Evolutionary conservation across 495 filamentous ascomycete species (phyloP), one percentile per base, ranked within the genome.

Genomic region (Daldinia concentrica): DNA sequence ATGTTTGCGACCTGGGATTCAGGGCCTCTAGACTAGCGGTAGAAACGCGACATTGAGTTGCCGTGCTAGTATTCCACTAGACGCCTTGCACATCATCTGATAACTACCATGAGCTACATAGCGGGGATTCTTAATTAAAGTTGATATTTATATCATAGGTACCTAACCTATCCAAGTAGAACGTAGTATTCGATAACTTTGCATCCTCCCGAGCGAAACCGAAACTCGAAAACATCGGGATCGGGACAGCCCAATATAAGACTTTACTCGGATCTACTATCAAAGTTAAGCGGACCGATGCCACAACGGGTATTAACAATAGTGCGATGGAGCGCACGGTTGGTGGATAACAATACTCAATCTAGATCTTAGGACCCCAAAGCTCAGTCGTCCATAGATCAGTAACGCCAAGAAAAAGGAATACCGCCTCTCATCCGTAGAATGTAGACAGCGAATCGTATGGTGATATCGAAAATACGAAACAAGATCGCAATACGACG

Each of bases 401-500:
- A 17, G 24, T 5, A 59, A 45, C 39, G 66, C 66, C 62, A 73
- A 69, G 19, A 66, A 17, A 62, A 58, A 54, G 30, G 24, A 58
- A 60, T 39, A 24, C n/a, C n/a, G 48, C 24, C 45, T 24, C 43
- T 30, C 15, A 58, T 52, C 55, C 43, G 43, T 56, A 26, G 43
- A 9, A n/a, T n/a, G 9, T 15, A 48, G 22, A 29, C 19, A 26
- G 36, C 52, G 57, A 41, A 71, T 56, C 41, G 15, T 27, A 66
- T 27, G 37, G 62, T 60, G 22, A 17, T 57, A 62, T 30, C 24
- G 36, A 39, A 43, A 30, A 45, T 41, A 29, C 57, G 59, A 61
- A 66, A 58, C 62, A 17, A 72, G 59, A 72, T 72, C 34, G 58
- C 41, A 24, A 72, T 67, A 45, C 51, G 58, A 72, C 69, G 63